Evolutionary conservation across 495 filamentous ascomycete genomes (phyloP).

Genomic region (Niebla homalea): DNA sequence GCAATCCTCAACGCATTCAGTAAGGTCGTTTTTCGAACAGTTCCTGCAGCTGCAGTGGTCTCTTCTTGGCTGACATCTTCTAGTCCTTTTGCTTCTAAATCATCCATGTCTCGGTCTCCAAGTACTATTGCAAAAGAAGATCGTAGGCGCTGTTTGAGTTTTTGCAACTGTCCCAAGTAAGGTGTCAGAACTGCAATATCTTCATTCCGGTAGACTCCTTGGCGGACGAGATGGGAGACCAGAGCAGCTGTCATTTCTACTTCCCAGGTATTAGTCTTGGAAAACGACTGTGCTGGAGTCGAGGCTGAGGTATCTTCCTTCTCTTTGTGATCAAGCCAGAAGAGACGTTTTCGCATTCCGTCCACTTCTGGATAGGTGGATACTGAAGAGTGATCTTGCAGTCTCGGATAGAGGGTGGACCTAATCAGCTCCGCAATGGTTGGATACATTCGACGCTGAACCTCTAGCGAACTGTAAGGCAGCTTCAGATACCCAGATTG

Average conservation of each 20-base stretch:
- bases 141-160: constrained; percentile 38
- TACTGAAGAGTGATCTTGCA: constrained; percentile 46
- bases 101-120: constrained; percentile 52
- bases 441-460: constrained; percentile 69
- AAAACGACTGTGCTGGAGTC: constrained; percentile 20
- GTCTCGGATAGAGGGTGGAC: constrained; percentile 47
- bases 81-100: constrained; percentile 40
- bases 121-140: constrained; percentile 47
- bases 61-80: constrained; percentile 16
- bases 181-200: constrained; percentile 76
- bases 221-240: constrained; percentile 58
- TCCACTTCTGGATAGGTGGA: constrained; percentile 41
- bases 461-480: constrained; percentile 45
- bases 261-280: constrained; percentile 56
- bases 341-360: constrained; percentile 54
- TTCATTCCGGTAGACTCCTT: constrained; percentile 46
- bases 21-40: constrained; percentile 37
- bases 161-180: constrained; percentile 58
- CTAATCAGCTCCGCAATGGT: constrained; percentile 47
- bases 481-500: constrained; percentile 20
- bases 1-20: constrained; percentile 51
- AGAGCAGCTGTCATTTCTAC: constrained; percentile 51
- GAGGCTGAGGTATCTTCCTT: constrained; percentile 35
- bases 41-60: constrained; percentile 5
- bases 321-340: constrained; percentile 58